phyloP scores from a whole-genome alignment of 768 basidiomycete genomes.

The Tephrocybe sp. region DNA sequence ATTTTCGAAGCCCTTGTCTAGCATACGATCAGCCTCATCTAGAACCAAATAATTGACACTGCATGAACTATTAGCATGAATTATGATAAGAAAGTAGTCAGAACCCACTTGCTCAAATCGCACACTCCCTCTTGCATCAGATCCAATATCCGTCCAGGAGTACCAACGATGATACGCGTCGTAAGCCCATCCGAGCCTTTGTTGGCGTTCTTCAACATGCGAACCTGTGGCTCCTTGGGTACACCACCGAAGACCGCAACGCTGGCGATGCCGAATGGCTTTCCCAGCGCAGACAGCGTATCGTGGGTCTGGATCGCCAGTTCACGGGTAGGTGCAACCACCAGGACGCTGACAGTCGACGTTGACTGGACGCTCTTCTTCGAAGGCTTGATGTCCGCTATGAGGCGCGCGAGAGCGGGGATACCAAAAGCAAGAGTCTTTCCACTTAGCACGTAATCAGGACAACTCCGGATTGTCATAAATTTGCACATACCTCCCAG shows the following conservation, averaged over 20 bases:
- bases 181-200: conserved; percentile 46
- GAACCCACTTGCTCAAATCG: conserved; percentile 71
- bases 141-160: conserved; percentile 92
- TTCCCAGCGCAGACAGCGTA: conserved; percentile 71
- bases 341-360: conserved; percentile 60
- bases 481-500: conserved; percentile 68
- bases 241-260: conserved; percentile 97
- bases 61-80: conserved; percentile 6
- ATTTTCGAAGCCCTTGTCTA: conserved; percentile 98
- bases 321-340: conserved; percentile 94
- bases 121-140: conserved; percentile 85
- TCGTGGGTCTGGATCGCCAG: conserved; percentile 95
- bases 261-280: conserved; percentile 71
- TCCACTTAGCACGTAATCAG: conserved; percentile 50
- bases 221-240: conserved; percentile 80
- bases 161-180: conserved; percentile 88
- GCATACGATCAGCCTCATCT: conserved; percentile 98
- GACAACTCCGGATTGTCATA: background rate
- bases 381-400: conserved; percentile 34
- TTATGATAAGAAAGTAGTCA: background rate
- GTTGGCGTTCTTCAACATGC: conserved; percentile 56
- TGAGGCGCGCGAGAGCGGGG: conserved; percentile 76
- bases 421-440: conserved; percentile 97
- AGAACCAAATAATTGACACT: conserved; percentile 91
- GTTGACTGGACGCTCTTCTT: conserved; percentile 31